These are phyloP conservation scores for Metschnikowia chrysomelidarum DNA, from an alignment of 805 yeast genomes.

Conservation along the genomic window DNA sequence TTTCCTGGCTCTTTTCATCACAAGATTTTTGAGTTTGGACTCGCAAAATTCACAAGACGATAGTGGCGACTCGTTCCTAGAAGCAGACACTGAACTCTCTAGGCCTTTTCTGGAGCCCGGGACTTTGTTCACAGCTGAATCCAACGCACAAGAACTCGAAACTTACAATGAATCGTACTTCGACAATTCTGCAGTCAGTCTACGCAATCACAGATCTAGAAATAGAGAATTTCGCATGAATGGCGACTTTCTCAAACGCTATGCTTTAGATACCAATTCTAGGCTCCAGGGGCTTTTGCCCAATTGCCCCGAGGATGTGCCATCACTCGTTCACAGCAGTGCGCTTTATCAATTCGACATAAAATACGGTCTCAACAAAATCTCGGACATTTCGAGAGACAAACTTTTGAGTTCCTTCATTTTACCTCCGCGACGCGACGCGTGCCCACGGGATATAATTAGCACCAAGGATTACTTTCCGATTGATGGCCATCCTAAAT, in stretches of 20 bases:
- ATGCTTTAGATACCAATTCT: constrained; percentile 19
- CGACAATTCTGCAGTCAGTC: constrained; percentile 3
- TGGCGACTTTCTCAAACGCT: constrained; percentile 16
- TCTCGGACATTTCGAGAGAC: constrained; percentile 17
- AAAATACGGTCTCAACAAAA: constrained; percentile 7
- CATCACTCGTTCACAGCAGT: constrained; percentile 4
- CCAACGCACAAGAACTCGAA: neutral
- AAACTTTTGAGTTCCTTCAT: constrained; percentile 34
- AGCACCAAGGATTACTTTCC: constrained; percentile 24
- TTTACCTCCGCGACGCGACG: constrained; percentile 50
- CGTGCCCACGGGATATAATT: constrained; percentile 21
- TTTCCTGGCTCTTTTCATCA: constrained; percentile 13
- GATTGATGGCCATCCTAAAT: constrained; percentile 21
- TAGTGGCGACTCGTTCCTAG: constrained; percentile 2
- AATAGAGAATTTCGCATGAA: constrained; percentile 19
- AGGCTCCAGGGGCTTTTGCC: constrained; percentile 13
- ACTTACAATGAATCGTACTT: neutral
- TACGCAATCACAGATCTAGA: constrained; percentile 5
- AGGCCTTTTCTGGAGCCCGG: too few relatives aligned
- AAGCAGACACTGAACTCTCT: too few relatives aligned
- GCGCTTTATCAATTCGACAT: constrained; percentile 5
- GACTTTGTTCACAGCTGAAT: too few relatives aligned
- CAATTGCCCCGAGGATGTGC: constrained; percentile 6
- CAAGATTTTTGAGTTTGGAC: constrained; percentile 9
- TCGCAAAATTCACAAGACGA: too few relatives aligned